phyloP scores from a whole-genome alignment of 2,329 filamentous ascomycete genomes.

The Colletotrichum salicis region DNA sequence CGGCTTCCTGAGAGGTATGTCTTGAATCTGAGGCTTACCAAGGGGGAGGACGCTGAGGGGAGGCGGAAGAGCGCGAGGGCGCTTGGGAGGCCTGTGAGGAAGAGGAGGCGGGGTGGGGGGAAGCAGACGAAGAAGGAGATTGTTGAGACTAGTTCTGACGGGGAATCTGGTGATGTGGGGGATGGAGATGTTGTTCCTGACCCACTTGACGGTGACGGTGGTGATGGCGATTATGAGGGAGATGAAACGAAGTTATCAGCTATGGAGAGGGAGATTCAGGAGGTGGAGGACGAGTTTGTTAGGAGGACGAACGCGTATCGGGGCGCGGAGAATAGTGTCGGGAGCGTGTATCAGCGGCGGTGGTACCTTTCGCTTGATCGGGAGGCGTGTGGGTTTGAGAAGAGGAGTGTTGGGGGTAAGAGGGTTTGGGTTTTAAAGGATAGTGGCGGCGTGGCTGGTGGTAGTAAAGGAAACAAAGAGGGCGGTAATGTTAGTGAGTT shows the following conservation, averaged over 20 bases:
- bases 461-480: conserved; percentile 28
- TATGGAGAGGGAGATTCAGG: conserved; percentile 53
- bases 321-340: conserved; percentile 73
- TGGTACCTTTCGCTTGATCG: conserved; percentile 76
- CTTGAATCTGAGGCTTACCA: conserved; percentile 62
- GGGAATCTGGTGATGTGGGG: conserved; percentile 36
- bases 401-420: conserved; percentile 36
- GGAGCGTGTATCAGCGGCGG: conserved; percentile 72
- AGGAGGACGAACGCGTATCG: conserved; percentile 72
- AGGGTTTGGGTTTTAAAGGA: background rate
- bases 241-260: conserved; percentile 42
- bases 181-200: conserved; percentile 40
- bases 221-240: conserved; percentile 23
- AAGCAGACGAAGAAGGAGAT: background rate
- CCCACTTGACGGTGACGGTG: conserved; percentile 7
- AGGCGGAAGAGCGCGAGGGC: conserved; percentile 39
- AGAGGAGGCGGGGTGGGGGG: background rate
- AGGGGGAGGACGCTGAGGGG: conserved; percentile 51
- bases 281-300: conserved; percentile 64
- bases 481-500: background rate
- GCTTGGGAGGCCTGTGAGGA: conserved; percentile 4
- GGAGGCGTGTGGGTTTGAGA: conserved; percentile 65
- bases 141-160: conserved; percentile 22
- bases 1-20: conserved; percentile 65
- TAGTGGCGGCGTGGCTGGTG: conserved; percentile 39